phyloP scores from a whole-genome alignment of 192 early-diverging fungal genomes.

The Entophlyctis helioformis region DNA sequence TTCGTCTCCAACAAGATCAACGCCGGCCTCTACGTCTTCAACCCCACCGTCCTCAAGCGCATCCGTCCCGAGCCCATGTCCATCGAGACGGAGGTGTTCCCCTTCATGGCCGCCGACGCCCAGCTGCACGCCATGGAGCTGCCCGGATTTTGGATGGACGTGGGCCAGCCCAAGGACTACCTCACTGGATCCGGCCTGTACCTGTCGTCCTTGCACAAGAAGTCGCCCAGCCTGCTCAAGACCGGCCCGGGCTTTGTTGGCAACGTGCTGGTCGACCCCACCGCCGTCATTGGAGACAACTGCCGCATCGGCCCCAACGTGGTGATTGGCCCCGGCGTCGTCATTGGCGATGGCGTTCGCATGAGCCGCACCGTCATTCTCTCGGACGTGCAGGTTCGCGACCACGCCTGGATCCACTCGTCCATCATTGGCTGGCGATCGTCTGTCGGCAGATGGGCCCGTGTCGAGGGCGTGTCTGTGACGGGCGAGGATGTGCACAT shows the following conservation, averaged over 20 bases:
- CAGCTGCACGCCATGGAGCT: constrained; percentile 90
- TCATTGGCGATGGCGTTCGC: constrained; percentile 90
- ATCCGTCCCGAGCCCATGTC: constrained; percentile 88
- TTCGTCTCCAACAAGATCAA: constrained; percentile 98
- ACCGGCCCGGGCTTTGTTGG: constrained; percentile 53
- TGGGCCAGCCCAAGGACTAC: constrained; percentile 98
- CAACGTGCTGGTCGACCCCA: constrained; percentile 84
- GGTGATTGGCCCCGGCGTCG: constrained; percentile 80
- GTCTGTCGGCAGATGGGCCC: constrained; percentile 86
- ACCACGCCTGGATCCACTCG: constrained; percentile 81
- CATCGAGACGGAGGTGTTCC: constrained; percentile 98
- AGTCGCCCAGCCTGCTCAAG: constrained; percentile 57
- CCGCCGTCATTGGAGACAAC: constrained; percentile 85
- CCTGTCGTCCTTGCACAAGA: constrained; percentile 69
- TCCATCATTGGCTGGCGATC: constrained; percentile 96
- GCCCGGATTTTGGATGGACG: constrained; percentile 98
- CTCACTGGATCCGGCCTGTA: constrained; percentile 91
- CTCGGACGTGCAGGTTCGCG: constrained; percentile 71
- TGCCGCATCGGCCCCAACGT: constrained; percentile 98
- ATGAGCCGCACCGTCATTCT: constrained; percentile 81
- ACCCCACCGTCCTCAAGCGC: constrained; percentile 75
- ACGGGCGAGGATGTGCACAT: constrained; percentile 96
- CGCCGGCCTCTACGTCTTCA: constrained; percentile 98
- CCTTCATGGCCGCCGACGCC: constrained; percentile 71
- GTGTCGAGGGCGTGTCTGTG: constrained; percentile 88